Base-by-base conservation (phyloP, 2,329 filamentous ascomycete species). In the Scytalidium sp. region DNA sequence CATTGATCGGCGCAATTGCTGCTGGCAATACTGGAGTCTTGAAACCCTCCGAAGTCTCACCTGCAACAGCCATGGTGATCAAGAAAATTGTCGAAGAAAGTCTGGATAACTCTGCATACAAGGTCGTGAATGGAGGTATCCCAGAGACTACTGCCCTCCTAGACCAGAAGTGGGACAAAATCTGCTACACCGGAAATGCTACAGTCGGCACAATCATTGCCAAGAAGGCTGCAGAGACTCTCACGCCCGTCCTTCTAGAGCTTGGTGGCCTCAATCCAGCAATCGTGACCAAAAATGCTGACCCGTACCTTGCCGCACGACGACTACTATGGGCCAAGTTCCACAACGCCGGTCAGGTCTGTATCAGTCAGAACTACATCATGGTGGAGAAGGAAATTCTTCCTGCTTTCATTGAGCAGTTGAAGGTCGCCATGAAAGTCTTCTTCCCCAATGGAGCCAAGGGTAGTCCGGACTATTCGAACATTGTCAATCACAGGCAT, bases 141-240 rank as follows among this genome's bases (percentile, higher is more conserved):
- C 78, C 85, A 3, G 90, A 96, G 75, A 91, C 88, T 3, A 90
- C 88, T 42, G 84, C 84, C 11, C 73, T 97, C 41, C 79, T 99
- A 27, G 83, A 93, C 50, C 83, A 91, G 73, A 93, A 93, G 69
- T 99, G 92, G 87, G 92, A 95, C 73, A 97, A 97, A 80, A 95
- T 99, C 63, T 92, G 94, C 75, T 99, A 96, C 74, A 99, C 94
- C 1, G 94, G 94, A 48, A 85, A 84, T 61, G 79, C 80, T 46
- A 73, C 67, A 22, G 90, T 97, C 17, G 94, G 89, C 63, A 90
- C 86, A 64, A 92, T 97, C 62, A 85, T 97, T 47, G 82, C 90
- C 43, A 85, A 92, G 68, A 96, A 95, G 67, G 94, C 93, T 0
- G 93, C 94, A 52, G 83, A 90, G 64, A 86, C 90, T 32, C 78